Base-by-base conservation (phyloP, 2,329 filamentous ascomycete genomes). In the Colletotrichum tropicale region DNA sequence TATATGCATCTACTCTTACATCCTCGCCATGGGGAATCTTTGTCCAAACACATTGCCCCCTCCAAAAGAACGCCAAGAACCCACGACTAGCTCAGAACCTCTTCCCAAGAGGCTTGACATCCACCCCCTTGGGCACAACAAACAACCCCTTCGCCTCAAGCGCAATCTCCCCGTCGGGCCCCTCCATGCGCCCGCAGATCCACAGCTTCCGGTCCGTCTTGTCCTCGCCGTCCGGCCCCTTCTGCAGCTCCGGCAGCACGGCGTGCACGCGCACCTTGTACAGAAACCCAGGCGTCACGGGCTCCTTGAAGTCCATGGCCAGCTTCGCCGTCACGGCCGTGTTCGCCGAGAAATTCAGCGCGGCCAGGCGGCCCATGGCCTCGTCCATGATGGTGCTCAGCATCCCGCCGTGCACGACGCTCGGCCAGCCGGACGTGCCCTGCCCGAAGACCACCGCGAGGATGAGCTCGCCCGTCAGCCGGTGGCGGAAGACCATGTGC, bases 371-470 rank as follows among this genome's bases (percentile, higher is more conserved):
- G 13, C 83, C 83, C 80, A 85, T 84, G 24, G 82, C 79, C 81
- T 86, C 85, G 66, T 87, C 85, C 58, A 84, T 76, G 71, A 86
- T 73, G 16, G 85, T 79, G 60, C 82, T 81, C 16, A 81, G 78
- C 73, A 86, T 79, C 21, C 85, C 85, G 9, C 85, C 85, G 74
- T 86, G 85, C 8, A 85, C 77, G 18, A 85, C 70, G 15, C 78
- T 77, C 2, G 81, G 78, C 60, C 81, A 83, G 2, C 85, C 84
- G 3, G 79, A 81, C 10, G 85, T 79, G 4, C 82, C 83, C 3
- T 81, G 77, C 3, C 84, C 83, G 24, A 86, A 79, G 2, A 81
- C 76, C 62, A 84, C 80, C 26, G 86, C 79, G 6, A 83, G 79
- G 8, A 80, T 76, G 52, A 84, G 78, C 66, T 81, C 73, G 77